Evolutionary conservation across 108 stramenopile genomes (phyloP).

Genomic region (Cylindrotheca closterium): DNA sequence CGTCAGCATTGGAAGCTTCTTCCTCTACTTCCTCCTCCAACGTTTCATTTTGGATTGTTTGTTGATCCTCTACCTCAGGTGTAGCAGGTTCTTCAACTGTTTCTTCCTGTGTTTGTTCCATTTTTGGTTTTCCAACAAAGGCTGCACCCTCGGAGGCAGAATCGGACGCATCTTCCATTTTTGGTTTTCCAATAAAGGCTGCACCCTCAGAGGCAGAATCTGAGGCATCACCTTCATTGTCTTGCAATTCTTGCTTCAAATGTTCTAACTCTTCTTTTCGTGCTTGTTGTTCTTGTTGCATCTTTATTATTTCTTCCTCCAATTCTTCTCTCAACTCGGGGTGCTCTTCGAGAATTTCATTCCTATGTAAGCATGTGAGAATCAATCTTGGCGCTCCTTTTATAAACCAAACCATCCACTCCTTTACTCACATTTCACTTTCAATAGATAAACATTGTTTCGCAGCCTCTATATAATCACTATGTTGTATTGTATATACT

Average conservation of each 20-base stretch:
- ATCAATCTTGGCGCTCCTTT: not conserved
- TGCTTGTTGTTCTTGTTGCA: conserved; percentile 50
- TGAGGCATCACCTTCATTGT: conserved; percentile 10
- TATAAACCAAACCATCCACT: not conserved
- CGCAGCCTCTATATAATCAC: conserved; percentile 84
- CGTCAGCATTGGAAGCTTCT: conserved; percentile 4
- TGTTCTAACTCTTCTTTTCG: conserved; percentile 25
- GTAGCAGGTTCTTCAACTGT: not conserved
- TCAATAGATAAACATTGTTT: conserved; percentile 77
- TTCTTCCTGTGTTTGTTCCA: not conserved
- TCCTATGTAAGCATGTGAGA: conserved; percentile 25
- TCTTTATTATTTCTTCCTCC: conserved; percentile 64
- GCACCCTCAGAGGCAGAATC: conserved; percentile 1
- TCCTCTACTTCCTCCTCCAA: conserved; percentile 3
- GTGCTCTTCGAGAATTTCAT: conserved; percentile 65
- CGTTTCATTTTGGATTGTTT: conserved; percentile 1
- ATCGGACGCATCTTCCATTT: not conserved
- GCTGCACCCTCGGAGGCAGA: not conserved
- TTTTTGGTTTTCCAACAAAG: not conserved
- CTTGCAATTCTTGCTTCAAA: conserved; percentile 31
- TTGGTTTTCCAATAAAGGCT: conserved; percentile 17
- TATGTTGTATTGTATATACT: conserved; percentile 41
- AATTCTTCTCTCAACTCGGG: conserved; percentile 73
- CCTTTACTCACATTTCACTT: conserved; percentile 62
- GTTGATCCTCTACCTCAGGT: conserved; percentile 19